phyloP scores from a whole-genome alignment of 805 yeast genomes.

The Candida schatavii region DNA sequence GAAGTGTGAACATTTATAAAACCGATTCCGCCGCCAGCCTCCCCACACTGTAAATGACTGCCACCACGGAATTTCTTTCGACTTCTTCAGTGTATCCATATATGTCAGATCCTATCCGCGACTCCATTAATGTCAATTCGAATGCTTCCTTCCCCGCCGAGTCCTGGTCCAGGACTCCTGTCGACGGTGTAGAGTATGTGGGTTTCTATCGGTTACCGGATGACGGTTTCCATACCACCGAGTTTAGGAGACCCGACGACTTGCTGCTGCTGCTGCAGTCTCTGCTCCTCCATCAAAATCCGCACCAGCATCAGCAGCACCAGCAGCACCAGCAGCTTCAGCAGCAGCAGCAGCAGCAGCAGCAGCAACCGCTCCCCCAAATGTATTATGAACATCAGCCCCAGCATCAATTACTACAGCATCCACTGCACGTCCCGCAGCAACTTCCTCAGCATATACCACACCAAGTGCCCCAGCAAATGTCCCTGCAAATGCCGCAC shows the following conservation, averaged over 20 bases:
- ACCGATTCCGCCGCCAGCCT: too few species aligned
- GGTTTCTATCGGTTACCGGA: too few species aligned
- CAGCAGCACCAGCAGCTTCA: neutral
- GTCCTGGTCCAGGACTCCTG: neutral
- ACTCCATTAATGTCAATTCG: neutral
- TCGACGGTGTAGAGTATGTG: neutral
- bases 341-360: slow-evolving; percentile 1
- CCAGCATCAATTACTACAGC: neutral
- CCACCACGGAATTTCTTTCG: neutral
- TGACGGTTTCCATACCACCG: too few species aligned
- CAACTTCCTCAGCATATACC: neutral
- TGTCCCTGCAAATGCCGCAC: too few species aligned
- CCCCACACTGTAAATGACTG: neutral
- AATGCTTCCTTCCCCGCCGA: neutral
- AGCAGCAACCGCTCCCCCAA: slow-evolving; percentile 1
- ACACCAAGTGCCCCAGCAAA: neutral
- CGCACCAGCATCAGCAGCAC: neutral
- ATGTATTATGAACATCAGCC: too few species aligned
- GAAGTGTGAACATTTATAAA: neutral
- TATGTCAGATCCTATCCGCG: neutral
- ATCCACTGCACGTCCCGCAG: neutral
- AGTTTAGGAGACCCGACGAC: too few species aligned
- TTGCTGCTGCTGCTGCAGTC: too few species aligned
- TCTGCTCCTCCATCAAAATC: neutral
- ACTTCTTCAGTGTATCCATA: neutral